phyloP scores from a whole-genome alignment of 805 yeast genomes.

The Pichia manshurica region DNA sequence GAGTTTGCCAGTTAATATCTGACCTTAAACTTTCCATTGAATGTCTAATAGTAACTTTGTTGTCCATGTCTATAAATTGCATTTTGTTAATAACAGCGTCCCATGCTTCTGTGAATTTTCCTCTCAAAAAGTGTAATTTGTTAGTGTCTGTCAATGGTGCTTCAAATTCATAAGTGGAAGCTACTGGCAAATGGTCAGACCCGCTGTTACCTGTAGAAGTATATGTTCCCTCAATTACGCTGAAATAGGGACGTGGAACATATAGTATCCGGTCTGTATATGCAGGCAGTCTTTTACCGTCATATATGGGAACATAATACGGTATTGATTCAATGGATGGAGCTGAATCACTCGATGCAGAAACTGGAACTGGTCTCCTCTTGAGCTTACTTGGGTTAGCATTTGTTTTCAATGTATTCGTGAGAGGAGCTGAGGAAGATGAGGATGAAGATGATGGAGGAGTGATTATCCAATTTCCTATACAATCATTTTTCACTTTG shows the following conservation, averaged over 20 bases:
- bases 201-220: conserved; percentile 23
- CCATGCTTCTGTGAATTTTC: conserved; percentile 31
- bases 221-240: conserved; percentile 17
- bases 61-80: conserved; percentile 37
- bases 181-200: conserved; percentile 57
- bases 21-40: background rate
- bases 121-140: conserved; percentile 31
- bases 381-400: background rate
- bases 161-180: conserved; percentile 30
- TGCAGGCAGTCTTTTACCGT: conserved; percentile 42
- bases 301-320: conserved; percentile 19
- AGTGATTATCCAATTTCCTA: conserved; percentile 8
- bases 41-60: background rate
- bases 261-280: conserved; percentile 54
- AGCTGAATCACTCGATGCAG: background rate
- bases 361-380: conserved; percentile 5
- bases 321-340: background rate
- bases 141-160: conserved; percentile 34
- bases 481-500: conserved; percentile 29
- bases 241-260: conserved; percentile 22
- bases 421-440: background rate
- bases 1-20: conserved; percentile 28
- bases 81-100: conserved; percentile 20
- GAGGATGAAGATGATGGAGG: background rate
- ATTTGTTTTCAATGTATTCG: background rate